Conservation (phyloP, 73 alveolate genomes). For the Paramecium pentaurelia region DNA sequence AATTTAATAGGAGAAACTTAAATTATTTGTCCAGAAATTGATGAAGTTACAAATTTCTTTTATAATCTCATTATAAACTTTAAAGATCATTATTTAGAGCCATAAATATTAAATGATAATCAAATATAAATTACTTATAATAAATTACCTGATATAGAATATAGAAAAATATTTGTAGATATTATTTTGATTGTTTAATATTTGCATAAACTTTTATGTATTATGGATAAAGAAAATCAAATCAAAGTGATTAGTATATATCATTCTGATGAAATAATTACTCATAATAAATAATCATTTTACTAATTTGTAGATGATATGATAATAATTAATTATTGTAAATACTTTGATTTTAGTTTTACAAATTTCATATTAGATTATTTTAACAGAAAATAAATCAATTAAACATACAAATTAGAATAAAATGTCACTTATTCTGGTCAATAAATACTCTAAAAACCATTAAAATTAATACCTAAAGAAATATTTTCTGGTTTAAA, state of each 20-base stretch:
- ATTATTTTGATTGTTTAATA: not conserved
- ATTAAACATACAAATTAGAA: not conserved
- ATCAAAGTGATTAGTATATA: not conserved
- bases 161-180: not conserved
- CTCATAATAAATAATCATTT: not conserved
- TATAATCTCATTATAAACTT: not conserved
- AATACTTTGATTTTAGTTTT: not conserved
- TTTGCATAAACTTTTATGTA: not conserved
- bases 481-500: not conserved
- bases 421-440: not conserved
- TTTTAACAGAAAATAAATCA: not conserved
- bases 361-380: not conserved
- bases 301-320: not conserved
- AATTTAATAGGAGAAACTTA: not conserved
- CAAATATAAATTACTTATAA: not conserved
- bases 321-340: not conserved
- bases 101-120: not conserved
- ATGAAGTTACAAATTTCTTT: not conserved
- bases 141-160: not conserved
- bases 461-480: not conserved
- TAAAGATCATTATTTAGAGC: not conserved
- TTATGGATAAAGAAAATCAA: not conserved
- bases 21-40: not conserved
- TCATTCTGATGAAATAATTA: not conserved
- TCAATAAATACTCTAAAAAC: not conserved